Base-by-base conservation (phyloP, 805 yeast genomes). In the Starmera amethionina region DNA sequence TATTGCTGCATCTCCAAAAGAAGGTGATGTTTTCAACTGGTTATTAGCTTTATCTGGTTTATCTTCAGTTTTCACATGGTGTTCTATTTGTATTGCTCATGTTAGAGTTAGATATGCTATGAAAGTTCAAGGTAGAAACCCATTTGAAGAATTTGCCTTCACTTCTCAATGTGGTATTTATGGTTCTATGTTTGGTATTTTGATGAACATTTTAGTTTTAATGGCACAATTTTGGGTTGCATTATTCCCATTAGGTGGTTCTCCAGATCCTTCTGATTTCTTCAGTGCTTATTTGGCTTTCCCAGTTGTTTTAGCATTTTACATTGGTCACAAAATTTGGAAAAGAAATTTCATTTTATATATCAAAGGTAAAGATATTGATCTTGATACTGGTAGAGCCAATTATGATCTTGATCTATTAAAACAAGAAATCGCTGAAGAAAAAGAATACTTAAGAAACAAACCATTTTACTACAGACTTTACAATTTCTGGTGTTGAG, bases 181-280 rank as follows among this genome's bases (percentile, higher is more conserved):
- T 46, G 94, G 94, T 40, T 79, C 94, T 1, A 60, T 57, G 47
- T 70, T 71, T 55, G 94, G 93, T 44, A 57, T 74, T 18, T 44
- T 63, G 30, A 61, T 87, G 49, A 78, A 79, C 58, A 35, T 72
- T 33, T 61, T 82, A 46, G 77, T 85, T 47, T 65, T 87, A 44
- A 65, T 75, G 43, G 85, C 88, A 31, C 89, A 82, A 63, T 83
- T 86, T 69, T 85, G 89, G 85, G 69, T 79, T 46, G 89, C 90
- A 5, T 63, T 36, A 25, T 40, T 34, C 14, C 73, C 74, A 42
- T 29, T 60, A 16, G 60, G 76, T 9, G 54, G 37, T 1, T 40
- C 40, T 27, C 51, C 64, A 31, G 42, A 49, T 29, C 60, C 62
- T 12, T 42, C 45, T 29, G 50, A 38, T 33, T 67, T 68, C 55